Base-by-base conservation (phyloP, 169 alveolate genomes). In the Plasmodium vinckei region DNA sequence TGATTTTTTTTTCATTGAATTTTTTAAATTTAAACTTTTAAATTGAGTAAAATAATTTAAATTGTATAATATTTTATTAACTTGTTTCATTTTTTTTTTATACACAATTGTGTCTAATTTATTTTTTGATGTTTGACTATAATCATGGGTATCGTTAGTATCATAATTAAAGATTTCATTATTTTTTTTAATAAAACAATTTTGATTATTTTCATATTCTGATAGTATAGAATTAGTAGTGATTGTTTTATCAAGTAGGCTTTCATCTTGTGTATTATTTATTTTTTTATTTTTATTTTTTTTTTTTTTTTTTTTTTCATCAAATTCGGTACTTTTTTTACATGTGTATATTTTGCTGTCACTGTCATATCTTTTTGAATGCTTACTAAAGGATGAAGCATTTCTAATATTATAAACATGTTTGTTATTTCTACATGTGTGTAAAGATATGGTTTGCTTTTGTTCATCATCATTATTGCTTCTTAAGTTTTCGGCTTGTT, bases 61-160 rank as follows among this genome's bases (percentile, higher is more conserved):
- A 19, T 82, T 82, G 46, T 67, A 82, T 9, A 82, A 44, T 25
- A 82, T 82, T 65, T 82, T 65, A 15, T 67, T 54, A 12, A 82
- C 61, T 68, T 82, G 71, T 46, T 57, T 82, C 72, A 53, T 70
- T 47, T 68, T 82, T 70, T 82, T 82, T 82, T 67, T 82, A 51
- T 68, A 60, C 44, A 27, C 60, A 27, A 47, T 44, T 21, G 25
- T 27, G 6, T 73, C 15, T 60, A 60, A 60, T 23, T 59, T 46
- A 46, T 46, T 44, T 64, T 49, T 49, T 12, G 19, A 10, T 1
- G 0, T 49, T 49, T n/a, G 19, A 49, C 12, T 9, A 51, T 6
- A 13, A 51, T n/a, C 17, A 0, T 51, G 59, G 9, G 44, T 12
- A 59, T 9, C 68, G 6, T 6, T 10, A 10, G 5, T 6, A 17